Conservation (phyloP, 1,284 basidiomycete genomes). For the Microstroma glucosiphilum region DNA sequence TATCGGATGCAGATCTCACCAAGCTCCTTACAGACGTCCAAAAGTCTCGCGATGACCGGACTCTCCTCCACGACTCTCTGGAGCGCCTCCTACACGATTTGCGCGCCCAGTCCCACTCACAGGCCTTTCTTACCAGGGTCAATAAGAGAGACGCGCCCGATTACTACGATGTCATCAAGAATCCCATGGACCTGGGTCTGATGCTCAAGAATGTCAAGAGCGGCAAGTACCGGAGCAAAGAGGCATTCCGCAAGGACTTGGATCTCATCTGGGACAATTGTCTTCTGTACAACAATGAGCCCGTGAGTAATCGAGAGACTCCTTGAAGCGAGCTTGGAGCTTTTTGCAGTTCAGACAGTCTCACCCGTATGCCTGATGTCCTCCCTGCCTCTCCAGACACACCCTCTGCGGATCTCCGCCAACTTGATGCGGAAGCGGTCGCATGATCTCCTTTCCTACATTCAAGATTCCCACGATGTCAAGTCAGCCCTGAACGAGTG, state of each 20-base stretch:
- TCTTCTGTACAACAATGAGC: constrained; percentile 79
- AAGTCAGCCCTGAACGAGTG: constrained; percentile 41
- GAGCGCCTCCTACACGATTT: constrained; percentile 47
- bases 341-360: background rate
- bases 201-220: constrained; percentile 87
- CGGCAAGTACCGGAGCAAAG: constrained; percentile 81
- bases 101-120: constrained; percentile 41
- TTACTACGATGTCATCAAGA: constrained; percentile 47
- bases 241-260: constrained; percentile 85
- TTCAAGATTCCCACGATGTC: constrained; percentile 75
- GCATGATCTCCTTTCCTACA: constrained; percentile 67
- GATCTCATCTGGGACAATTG: constrained; percentile 97
- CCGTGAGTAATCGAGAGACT: constrained; percentile 56
- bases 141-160: constrained; percentile 49
- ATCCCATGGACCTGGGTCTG: constrained; percentile 79
- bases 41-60: constrained; percentile 42
- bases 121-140: constrained; percentile 45
- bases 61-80: constrained; percentile 47
- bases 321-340: background rate
- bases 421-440: constrained; percentile 47
- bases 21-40: constrained; percentile 41
- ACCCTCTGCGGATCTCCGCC: constrained; percentile 44
- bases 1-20: constrained; percentile 40
- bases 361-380: background rate
- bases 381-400: constrained; percentile 14